phyloP scores from a whole-genome alignment of 495 filamentous ascomycete species.

The Immersiella caudata region DNA sequence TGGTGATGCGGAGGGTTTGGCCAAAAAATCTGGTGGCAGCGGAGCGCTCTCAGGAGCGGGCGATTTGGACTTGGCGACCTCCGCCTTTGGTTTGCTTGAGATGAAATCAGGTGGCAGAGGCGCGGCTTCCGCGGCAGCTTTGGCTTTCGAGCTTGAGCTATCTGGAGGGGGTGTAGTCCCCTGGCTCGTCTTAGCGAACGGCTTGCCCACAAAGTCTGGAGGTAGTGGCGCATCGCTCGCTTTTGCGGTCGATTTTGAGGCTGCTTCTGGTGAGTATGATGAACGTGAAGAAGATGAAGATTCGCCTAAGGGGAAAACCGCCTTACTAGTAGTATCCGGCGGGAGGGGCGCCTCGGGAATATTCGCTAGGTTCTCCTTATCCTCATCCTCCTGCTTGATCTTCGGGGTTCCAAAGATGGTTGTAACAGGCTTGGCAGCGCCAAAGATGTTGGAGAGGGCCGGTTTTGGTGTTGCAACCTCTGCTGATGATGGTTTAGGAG shows the following conservation, averaged over 20 bases:
- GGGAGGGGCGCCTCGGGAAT: constrained; percentile 65
- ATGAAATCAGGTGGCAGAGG: constrained; percentile 33
- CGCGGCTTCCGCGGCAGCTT: constrained; percentile 13
- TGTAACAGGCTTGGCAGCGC: not conserved
- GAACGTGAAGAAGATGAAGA: constrained; percentile 68
- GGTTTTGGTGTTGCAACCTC: constrained; percentile 26
- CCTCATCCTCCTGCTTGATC: constrained; percentile 42
- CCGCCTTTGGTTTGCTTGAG: constrained; percentile 11
- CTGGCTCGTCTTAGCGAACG: constrained; percentile 24
- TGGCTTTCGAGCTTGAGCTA: not conserved
- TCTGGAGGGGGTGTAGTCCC: constrained; percentile 12
- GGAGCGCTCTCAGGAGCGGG: constrained; percentile 17
- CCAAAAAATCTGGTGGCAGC: constrained; percentile 30
- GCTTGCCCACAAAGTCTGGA: constrained; percentile 32
- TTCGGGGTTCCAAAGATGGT: constrained; percentile 32
- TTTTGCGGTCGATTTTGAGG: constrained; percentile 32
- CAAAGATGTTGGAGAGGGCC: not conserved
- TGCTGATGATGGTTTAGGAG: not conserved
- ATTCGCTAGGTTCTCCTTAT: constrained; percentile 38
- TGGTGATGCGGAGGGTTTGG: constrained; percentile 29
- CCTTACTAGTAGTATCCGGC: constrained; percentile 75
- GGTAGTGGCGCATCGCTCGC: constrained; percentile 29
- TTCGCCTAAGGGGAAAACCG: constrained; percentile 63
- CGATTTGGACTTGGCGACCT: constrained; percentile 1
- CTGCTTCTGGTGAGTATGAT: constrained; percentile 43